Evolutionary conservation across 129 eudicot species (phyloP), one percentile per base, ranked within the genome.

Genomic region (Ambrosia trifida): DNA sequence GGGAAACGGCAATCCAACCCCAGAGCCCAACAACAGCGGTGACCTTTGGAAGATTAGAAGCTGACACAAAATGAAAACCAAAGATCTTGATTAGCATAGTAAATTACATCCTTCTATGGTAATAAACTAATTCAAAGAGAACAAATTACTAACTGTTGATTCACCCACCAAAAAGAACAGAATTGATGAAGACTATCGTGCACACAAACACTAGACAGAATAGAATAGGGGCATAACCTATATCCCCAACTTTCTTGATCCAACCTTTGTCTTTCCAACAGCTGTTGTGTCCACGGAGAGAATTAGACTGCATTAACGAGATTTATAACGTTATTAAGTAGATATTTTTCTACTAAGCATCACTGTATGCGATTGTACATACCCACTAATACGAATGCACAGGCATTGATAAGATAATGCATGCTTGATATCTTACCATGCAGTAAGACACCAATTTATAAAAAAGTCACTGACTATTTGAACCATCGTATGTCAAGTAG

Each of bases 21-120:
- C 98, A 93, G 64, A 93, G 90, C 70, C 87, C 98, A 60, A 93
- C 87, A 73, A 83, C 86, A 63, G 98, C 98, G 62, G 98, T 89
- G 46, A 93, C 84, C 81, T 87, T 93, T 49, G 75, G 31, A 60
- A 93, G 84, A 80, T 83, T 83, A 28, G 98, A 82, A 82, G 92
- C 98, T 93, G 78, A 69, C 70, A 85, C 54, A 28, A 68, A 44
- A 44, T 53, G 57, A 68, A 64, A 79, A 18, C 12, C 17, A 43
- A 57, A 62, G 38, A 16, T 70, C 79, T 64, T 9, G 20, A 80
- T 80, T 70, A 79, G 85, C 76, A 66, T 36, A 16, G 70, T 52
- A 66, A 38, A 20, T 24, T 4, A 40, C 31, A 58, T 56, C 61
- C 3, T 51, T 57, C 44, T 64, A 65, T 5, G 41, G 17, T 51